Percentiles rank a stretch among this genome's conserved stretches.
Conservation (phyloP, 345 rosid genomes). For the Brassica nigra region DNA sequence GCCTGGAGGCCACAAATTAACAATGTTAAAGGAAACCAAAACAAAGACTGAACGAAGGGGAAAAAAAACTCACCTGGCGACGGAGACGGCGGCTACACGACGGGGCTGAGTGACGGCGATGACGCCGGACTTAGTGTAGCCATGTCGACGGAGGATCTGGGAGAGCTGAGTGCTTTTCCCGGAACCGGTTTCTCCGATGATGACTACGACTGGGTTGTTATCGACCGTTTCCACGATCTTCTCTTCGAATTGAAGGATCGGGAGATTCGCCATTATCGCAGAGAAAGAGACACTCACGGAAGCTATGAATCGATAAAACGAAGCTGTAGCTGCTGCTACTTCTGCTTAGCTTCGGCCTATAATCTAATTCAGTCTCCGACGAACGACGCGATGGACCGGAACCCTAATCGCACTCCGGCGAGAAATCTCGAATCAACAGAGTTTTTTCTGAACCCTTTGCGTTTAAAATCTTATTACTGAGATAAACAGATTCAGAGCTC, state of each 20-base stretch:
- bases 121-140: slow-evolving; percentile 73
- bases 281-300: neutral
- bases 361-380: too few species aligned
- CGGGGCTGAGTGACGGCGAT: slow-evolving; percentile 94
- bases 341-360: neutral
- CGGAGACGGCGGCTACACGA: slow-evolving; percentile 94
- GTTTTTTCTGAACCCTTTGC: neutral
- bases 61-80: slow-evolving; percentile 58
- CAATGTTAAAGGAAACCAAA: neutral
- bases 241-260: slow-evolving; percentile 75
- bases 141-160: slow-evolving; percentile 81
- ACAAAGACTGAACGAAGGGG: neutral
- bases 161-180: slow-evolving; percentile 99
- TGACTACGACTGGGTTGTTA: slow-evolving; percentile 71
- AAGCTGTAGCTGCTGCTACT: neutral
- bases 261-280: slow-evolving; percentile 60
- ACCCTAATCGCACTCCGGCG: neutral
- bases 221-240: slow-evolving; percentile 70
- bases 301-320: neutral
- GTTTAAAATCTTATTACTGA: neutral
- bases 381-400: too few species aligned
- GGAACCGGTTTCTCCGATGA: slow-evolving; percentile 92
- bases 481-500: too few species aligned
- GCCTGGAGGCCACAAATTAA: slow-evolving; percentile 41
- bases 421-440: neutral